Percentiles rank a stretch among this genome's conserved stretches.
Evolutionary conservation across 2,329 filamentous ascomycete species (phyloP).

Genomic region (Colletotrichum chlorophyti): DNA sequence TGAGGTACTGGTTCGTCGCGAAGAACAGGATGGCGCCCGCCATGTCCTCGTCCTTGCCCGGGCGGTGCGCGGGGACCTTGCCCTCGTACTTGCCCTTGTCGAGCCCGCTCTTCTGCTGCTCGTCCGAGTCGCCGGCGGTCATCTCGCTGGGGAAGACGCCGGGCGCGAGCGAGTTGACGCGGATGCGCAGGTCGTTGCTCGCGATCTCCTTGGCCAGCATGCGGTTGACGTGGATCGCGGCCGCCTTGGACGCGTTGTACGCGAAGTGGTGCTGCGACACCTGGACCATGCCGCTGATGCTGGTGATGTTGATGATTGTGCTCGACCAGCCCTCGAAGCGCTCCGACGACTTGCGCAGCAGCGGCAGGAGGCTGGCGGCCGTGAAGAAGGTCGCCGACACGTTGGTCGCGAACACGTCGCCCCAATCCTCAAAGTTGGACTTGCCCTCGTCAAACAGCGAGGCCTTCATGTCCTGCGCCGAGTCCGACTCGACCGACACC

Average conservation of each 20-base stretch:
- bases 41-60: constrained; percentile 75
- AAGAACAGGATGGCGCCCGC: constrained; percentile 69
- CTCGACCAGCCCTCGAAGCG: constrained; percentile 55
- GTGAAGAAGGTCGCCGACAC: constrained; percentile 74
- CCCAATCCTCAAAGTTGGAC: constrained; percentile 71
- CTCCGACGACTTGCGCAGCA: constrained; percentile 61
- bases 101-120: constrained; percentile 64
- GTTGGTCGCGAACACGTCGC: constrained; percentile 75
- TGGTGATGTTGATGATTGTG: constrained; percentile 73
- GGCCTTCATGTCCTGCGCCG: constrained; percentile 58
- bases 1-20: constrained; percentile 51
- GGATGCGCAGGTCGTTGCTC: constrained; percentile 65
- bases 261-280: constrained; percentile 69
- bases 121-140: constrained; percentile 60
- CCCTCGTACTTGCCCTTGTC: constrained; percentile 62
- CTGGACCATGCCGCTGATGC: constrained; percentile 70
- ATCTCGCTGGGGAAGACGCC: constrained; percentile 77
- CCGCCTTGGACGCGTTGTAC: constrained; percentile 70
- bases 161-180: constrained; percentile 76
- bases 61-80: constrained; percentile 70
- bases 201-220: constrained; percentile 70
- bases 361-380: constrained; percentile 66
- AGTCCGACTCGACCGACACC: constrained; percentile 60
- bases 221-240: constrained; percentile 67
- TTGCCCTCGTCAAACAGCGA: constrained; percentile 72